Evolutionary conservation across 441 rosid species (phyloP), one percentile per base, ranked within the genome.

Genomic region (Croton laevigatus): DNA sequence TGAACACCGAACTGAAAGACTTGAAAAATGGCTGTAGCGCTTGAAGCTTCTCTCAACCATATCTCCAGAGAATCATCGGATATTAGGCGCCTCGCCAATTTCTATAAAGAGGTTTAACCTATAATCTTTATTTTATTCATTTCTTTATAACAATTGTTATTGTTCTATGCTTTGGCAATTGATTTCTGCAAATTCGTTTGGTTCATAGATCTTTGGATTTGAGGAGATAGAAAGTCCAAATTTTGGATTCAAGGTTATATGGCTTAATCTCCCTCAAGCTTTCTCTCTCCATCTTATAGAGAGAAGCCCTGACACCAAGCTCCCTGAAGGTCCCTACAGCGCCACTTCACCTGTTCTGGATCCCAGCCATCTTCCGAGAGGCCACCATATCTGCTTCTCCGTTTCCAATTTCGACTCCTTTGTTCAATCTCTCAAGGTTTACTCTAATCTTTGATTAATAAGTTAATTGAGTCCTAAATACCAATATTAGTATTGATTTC

Each of bases 291-390:
- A 93, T 72, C 81, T 93, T 52, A 91, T 93, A 59, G 94, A 93
- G 79, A 79, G 94, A 74, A 79, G 59, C 80, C 84, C 86, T 53
- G 71, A 65, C 52, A 74, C 88, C 16, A 88, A 81, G 71, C 94
- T 93, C 55, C 96, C 96, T 0, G 96, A 93, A 78, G 84, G 96
- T 48, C 97, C 98, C 5, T 91, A 76, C 79, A 88, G 94, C 73
- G 82, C 96, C 55, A 55, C 80, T 14, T 77, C 91, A 0, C 81
- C 91, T 0, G 81, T 84, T 70, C 76, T 53, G 8, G 91, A 91
- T 73, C 94, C 93, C 64, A 79, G 85, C 80, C 86, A 91, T 78
- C 90, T 93, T 59, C 85, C 88, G 57, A 65, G 88, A 71, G 91
- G 96, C 66, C 97, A 89, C 70, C 98, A 93, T 70, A 75, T 93